Evolutionary conservation across 768 basidiomycete genomes (phyloP).

Genomic region (Polyporus arcularius): DNA sequence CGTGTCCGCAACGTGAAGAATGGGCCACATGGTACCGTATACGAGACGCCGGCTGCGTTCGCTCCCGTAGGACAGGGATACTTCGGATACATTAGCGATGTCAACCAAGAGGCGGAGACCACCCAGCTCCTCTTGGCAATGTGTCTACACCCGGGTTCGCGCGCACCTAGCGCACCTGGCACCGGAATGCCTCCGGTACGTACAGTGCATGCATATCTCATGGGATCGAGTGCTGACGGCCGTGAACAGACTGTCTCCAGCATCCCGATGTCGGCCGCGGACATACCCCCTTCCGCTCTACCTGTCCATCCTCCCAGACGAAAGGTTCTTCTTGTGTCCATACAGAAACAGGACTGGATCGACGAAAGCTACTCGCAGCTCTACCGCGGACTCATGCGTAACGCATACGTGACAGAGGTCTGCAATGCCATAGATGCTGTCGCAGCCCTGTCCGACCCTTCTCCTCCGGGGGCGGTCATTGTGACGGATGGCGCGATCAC

Average conservation of each 20-base stretch:
- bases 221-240: background rate
- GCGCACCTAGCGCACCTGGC: background rate
- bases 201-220: background rate
- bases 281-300: background rate
- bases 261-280: background rate
- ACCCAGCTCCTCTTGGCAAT: background rate
- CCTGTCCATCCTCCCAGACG: background rate
- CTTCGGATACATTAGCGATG: constrained; percentile 39
- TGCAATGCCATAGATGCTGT: background rate
- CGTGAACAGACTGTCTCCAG: background rate
- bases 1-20: constrained; percentile 13
- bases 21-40: constrained; percentile 1
- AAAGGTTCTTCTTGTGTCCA: constrained; percentile 8
- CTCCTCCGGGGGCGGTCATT: constrained; percentile 31
- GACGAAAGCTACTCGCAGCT: constrained; percentile 8
- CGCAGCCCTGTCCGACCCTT: background rate
- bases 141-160: background rate
- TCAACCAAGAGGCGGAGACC: constrained; percentile 30
- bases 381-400: constrained; percentile 8
- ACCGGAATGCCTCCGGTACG: background rate
- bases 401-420: constrained; percentile 3
- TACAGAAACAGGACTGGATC: constrained; percentile 11
- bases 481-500: constrained; percentile 39
- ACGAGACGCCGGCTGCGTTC: constrained; percentile 27
- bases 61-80: constrained; percentile 24